These are phyloP conservation scores for Brassica balearica DNA, from an alignment of 441 rosid species.

Conservation along the genomic window DNA sequence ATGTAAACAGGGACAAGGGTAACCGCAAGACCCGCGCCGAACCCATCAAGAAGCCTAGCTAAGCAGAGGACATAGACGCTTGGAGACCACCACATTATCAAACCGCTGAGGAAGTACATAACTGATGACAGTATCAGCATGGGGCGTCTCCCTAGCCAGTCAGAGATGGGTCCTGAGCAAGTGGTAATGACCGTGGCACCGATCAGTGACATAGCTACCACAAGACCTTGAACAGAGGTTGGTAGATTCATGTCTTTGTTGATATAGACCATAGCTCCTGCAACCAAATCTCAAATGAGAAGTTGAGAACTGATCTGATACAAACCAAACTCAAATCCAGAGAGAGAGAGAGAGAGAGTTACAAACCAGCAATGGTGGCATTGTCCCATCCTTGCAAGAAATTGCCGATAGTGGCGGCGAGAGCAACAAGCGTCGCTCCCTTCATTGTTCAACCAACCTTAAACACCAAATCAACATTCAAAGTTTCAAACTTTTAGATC, in stretches of 20 bases:
- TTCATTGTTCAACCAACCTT: constrained; percentile 53
- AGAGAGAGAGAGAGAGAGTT: constrained; percentile 2
- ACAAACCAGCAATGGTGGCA: constrained; percentile 83
- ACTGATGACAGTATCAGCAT: constrained; percentile 69
- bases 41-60: constrained; percentile 75
- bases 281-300: constrained; percentile 20
- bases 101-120: constrained; percentile 69
- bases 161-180: constrained; percentile 77
- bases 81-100: constrained; percentile 79
- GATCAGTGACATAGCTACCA: constrained; percentile 79
- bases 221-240: constrained; percentile 72
- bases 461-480: constrained; percentile 20
- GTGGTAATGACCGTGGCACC: constrained; percentile 77
- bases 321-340: background rate
- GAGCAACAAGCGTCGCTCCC: constrained; percentile 74
- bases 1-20: constrained; percentile 79
- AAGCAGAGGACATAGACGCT: constrained; percentile 68
- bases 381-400: constrained; percentile 92
- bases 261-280: constrained; percentile 75
- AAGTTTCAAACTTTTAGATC: constrained; percentile 6
- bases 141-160: constrained; percentile 80
- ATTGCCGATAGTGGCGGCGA: constrained; percentile 76
- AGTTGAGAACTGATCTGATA: background rate
- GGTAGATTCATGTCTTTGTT: constrained; percentile 58
- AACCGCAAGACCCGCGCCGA: constrained; percentile 75